Conservation (phyloP, 192 early-diverging fungal species). For the Linnemannia hyalina region DNA sequence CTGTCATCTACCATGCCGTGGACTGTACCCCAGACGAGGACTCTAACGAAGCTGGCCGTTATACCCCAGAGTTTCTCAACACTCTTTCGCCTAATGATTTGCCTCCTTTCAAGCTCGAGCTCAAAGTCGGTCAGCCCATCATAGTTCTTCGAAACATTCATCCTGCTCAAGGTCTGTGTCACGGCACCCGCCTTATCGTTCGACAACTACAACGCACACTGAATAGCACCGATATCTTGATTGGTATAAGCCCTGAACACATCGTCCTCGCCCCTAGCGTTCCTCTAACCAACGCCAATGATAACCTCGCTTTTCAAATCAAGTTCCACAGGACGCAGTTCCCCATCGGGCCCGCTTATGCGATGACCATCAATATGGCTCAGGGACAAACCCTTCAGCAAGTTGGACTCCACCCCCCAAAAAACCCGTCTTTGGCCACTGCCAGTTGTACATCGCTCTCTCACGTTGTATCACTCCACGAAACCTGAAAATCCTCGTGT, state of each 20-base stretch:
- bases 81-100: background rate
- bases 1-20: background rate
- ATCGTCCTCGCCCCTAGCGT: constrained; percentile 17
- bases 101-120: constrained; percentile 22
- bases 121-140: constrained; percentile 25
- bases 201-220: constrained; percentile 1
- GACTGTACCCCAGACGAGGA: constrained; percentile 14
- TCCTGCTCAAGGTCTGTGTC: constrained; percentile 14
- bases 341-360: constrained; percentile 22
- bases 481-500: constrained; percentile 7
- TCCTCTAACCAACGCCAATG: constrained; percentile 13
- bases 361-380: constrained; percentile 39
- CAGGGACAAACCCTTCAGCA: constrained; percentile 25
- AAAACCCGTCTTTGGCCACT: constrained; percentile 28
- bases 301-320: constrained; percentile 21
- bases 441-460: constrained; percentile 34
- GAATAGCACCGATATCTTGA: constrained; percentile 23
- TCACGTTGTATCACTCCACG: constrained; percentile 5
- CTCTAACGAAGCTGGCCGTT: background rate
- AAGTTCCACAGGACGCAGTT: constrained; percentile 33
- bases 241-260: background rate
- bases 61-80: constrained; percentile 32
- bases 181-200: constrained; percentile 28
- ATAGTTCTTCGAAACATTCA: constrained; percentile 23
- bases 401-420: constrained; percentile 16